Conservation (phyloP, 768 basidiomycete species). For the Terana coerulea region DNA sequence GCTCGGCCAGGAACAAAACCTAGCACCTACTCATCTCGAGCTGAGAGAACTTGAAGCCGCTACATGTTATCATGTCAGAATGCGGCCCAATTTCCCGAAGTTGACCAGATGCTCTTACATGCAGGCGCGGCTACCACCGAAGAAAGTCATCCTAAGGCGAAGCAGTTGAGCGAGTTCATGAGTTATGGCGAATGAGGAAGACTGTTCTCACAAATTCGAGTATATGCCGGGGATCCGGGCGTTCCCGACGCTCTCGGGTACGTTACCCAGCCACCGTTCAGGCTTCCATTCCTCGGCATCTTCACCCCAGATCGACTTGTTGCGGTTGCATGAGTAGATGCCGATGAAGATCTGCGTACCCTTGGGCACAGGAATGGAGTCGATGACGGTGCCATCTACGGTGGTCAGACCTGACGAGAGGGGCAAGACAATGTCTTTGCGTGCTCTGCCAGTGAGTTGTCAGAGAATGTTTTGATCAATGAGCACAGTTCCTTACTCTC, state of each 20-base stretch:
- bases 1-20: background rate
- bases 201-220: slow-evolving; percentile 35
- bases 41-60: slow-evolving; percentile 53
- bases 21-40: slow-evolving; percentile 45
- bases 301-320: slow-evolving; percentile 42
- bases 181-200: background rate
- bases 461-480: background rate
- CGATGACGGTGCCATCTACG: slow-evolving; percentile 32
- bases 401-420: slow-evolving; percentile 36
- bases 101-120: too few species aligned
- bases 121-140: slow-evolving; percentile 41
- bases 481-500: slow-evolving; percentile 11
- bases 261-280: slow-evolving; percentile 42
- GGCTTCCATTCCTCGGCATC: slow-evolving; percentile 51
- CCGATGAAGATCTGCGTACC: slow-evolving; percentile 37
- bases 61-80: slow-evolving; percentile 15
- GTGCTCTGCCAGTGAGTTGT: slow-evolving; percentile 32
- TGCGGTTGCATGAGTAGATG: slow-evolving; percentile 35
- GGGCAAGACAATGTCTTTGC: slow-evolving; percentile 37
- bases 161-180: background rate
- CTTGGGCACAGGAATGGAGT: slow-evolving; percentile 35
- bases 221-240: slow-evolving; percentile 44
- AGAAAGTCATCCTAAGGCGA: slow-evolving; percentile 38
- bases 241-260: slow-evolving; percentile 31
- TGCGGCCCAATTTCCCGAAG: too few species aligned